A percentile compares a stretch with the other conserved stretches of the same genome.
Conservation (phyloP, 129 eudicot genomes). For the Logfia minima region DNA sequence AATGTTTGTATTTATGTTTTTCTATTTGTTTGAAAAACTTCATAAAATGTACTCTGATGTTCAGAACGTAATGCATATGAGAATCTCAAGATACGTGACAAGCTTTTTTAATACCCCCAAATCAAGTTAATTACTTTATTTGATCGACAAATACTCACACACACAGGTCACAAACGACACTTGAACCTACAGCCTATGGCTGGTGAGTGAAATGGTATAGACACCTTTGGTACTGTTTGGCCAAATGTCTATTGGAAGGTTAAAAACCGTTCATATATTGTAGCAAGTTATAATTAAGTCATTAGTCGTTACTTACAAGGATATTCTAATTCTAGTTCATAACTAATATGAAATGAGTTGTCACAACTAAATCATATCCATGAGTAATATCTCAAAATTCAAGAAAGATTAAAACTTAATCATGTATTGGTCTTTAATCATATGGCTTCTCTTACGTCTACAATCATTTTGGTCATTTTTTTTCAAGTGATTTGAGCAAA, state of each 20-base stretch:
- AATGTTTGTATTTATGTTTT: neutral
- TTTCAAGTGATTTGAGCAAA: constrained; percentile 10
- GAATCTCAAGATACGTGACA: neutral
- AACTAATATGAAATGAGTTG: neutral
- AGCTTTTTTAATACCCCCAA: neutral
- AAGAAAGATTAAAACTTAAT: constrained; percentile 5
- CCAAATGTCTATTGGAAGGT: no score
- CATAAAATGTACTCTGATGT: neutral
- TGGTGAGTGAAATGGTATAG: no score
- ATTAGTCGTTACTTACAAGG: neutral
- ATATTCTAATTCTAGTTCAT: neutral
- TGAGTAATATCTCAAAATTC: neutral
- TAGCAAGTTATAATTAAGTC: neutral
- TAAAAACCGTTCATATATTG: no score
- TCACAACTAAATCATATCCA: neutral
- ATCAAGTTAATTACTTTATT: neutral
- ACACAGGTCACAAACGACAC: neutral
- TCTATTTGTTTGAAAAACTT: neutral
- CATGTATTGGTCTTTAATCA: neutral
- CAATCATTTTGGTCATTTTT: constrained; percentile 9
- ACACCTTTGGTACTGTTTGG: no score
- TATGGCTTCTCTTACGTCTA: constrained; percentile 12
- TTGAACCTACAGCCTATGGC: neutral
- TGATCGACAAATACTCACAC: neutral
- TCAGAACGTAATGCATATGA: neutral